Conservation (phyloP, 176 grass and related monocot species). For the Zizania latifolia region DNA sequence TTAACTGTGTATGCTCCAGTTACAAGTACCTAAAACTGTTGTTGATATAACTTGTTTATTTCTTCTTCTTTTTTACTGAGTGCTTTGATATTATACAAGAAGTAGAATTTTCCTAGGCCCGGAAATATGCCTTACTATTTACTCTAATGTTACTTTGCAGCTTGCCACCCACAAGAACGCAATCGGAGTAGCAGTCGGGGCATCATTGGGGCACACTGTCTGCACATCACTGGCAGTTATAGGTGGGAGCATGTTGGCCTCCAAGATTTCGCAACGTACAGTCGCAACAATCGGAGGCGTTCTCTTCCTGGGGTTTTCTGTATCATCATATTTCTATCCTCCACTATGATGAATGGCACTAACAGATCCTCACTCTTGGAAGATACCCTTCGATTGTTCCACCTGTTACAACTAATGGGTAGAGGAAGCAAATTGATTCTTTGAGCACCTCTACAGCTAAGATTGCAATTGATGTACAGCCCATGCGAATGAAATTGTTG, state of each 20-base stretch:
- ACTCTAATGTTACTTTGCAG: slow-evolving; percentile 22
- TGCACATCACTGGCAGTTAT: slow-evolving; percentile 81
- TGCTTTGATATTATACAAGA: not conserved
- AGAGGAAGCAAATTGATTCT: slow-evolving; percentile 1
- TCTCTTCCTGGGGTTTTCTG: slow-evolving; percentile 70
- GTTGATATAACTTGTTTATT: not conserved
- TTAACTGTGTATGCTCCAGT: too few relatives aligned
- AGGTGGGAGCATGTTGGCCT: slow-evolving; percentile 80
- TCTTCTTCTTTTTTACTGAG: not conserved
- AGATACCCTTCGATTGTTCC: not conserved
- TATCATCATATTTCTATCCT: slow-evolving; percentile 87
- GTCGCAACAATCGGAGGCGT: slow-evolving; percentile 76
- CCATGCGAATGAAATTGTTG: not conserved
- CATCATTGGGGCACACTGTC: slow-evolving; percentile 65
- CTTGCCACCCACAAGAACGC: slow-evolving; percentile 87
- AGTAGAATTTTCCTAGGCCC: not conserved
- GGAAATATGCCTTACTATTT: not conserved
- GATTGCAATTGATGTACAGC: not conserved
- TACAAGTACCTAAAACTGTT: not conserved
- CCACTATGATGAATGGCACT: slow-evolving; percentile 46
- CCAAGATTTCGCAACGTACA: slow-evolving; percentile 77
- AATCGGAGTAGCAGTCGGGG: slow-evolving; percentile 69
- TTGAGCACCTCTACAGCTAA: not conserved
- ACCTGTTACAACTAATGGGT: not conserved
- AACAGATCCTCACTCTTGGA: not conserved